phyloP scores from a whole-genome alignment of 345 rosid species.

The Salix dunnii region DNA sequence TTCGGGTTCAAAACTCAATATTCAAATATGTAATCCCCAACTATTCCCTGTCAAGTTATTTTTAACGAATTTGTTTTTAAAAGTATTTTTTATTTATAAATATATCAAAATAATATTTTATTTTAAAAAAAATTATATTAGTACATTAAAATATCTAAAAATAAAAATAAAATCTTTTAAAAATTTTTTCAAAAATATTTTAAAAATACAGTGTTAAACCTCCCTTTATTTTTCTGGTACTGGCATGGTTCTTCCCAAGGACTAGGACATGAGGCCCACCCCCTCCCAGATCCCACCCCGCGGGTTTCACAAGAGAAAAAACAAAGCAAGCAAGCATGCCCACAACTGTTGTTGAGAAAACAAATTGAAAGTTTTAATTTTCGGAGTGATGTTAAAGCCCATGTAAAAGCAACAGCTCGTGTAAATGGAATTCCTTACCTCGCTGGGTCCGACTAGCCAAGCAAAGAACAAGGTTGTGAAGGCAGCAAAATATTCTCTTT shows the following conservation, averaged over 20 bases:
- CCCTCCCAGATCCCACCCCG: no score
- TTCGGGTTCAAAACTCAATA: no score
- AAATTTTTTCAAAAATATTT: no score
- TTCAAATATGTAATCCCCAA: no score
- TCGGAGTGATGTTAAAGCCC: neutral
- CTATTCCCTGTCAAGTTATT: no score
- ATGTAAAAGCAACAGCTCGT: neutral
- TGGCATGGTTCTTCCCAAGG: neutral
- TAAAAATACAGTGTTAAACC: no score
- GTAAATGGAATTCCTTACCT: slow-evolving; percentile 37
- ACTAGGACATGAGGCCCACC: neutral
- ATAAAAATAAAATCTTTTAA: no score
- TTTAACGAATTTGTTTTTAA: no score
- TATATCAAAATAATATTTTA: no score
- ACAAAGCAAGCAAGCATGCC: neutral
- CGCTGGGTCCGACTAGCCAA: slow-evolving; percentile 86
- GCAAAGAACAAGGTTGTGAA: slow-evolving; percentile 77
- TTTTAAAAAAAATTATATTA: no score
- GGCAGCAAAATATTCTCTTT: slow-evolving; percentile 74
- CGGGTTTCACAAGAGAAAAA: neutral
- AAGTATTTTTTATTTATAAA: no score
- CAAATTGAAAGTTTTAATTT: neutral
- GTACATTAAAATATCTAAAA: no score
- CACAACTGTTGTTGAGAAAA: neutral
- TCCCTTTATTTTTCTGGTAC: neutral